phyloP scores from a whole-genome alignment of 1,284 basidiomycete species.

The Quambalaria eucalypti region DNA sequence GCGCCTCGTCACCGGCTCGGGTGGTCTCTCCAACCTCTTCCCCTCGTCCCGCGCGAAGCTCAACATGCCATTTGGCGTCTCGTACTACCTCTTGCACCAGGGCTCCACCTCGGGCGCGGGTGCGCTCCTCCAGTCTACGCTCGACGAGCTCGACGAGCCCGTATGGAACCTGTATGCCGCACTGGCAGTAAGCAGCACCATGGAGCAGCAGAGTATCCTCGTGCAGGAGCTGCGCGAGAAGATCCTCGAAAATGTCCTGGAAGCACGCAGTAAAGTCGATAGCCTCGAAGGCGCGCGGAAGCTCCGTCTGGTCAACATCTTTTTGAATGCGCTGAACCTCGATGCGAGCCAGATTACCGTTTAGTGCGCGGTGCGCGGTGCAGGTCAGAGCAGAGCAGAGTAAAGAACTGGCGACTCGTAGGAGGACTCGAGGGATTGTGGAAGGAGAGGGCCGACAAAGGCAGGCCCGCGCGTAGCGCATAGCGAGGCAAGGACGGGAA shows the following conservation, averaged over 20 bases:
- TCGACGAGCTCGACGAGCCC: conserved; percentile 59
- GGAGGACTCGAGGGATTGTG: no score
- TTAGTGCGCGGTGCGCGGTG: no score
- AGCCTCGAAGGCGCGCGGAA: conserved; percentile 25
- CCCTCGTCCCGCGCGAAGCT: conserved; percentile 70
- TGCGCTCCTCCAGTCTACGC: not conserved
- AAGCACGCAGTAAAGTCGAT: conserved; percentile 53
- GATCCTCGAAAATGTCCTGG: conserved; percentile 74
- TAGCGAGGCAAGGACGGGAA: no score
- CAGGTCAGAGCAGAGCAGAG: no score
- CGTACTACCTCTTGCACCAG: conserved; percentile 36
- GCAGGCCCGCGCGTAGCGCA: no score
- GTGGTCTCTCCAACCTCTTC: conserved; percentile 64
- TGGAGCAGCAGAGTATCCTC: conserved; percentile 73
- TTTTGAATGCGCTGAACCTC: conserved; percentile 38
- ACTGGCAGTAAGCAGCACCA: conserved; percentile 73
- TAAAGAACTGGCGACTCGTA: no score
- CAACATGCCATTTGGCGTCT: conserved; percentile 52
- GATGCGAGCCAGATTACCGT: conserved; percentile 44
- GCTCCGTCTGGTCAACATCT: conserved; percentile 41
- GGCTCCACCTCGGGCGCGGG: conserved; percentile 49
- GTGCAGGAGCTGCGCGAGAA: conserved; percentile 83
- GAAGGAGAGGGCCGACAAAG: no score
- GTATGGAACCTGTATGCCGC: conserved; percentile 87
- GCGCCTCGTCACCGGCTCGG: conserved; percentile 59